These are phyloP conservation scores for Epichloe elymi DNA, from an alignment of 2,329 filamentous ascomycete species.

Conservation along the genomic window DNA sequence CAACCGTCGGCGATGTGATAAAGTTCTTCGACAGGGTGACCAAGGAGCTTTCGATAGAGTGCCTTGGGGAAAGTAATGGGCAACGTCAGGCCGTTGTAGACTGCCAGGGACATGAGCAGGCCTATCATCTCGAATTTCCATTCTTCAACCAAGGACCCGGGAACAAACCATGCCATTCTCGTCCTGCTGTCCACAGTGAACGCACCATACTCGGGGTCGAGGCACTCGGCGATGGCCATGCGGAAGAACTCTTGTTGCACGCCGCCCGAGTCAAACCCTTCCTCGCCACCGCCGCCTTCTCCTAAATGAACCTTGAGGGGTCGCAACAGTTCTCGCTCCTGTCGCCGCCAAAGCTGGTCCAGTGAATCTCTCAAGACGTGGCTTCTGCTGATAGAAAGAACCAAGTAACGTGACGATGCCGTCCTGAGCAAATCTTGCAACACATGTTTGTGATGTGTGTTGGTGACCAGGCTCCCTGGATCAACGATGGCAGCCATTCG, in stretches of 20 bases:
- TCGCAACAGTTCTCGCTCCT: slow-evolving; percentile 67
- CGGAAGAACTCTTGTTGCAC: slow-evolving; percentile 96
- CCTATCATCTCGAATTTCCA: slow-evolving; percentile 90
- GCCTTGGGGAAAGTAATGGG: slow-evolving; percentile 79
- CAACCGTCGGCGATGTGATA: slow-evolving; percentile 77
- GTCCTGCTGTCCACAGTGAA: slow-evolving; percentile 69
- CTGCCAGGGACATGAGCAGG: slow-evolving; percentile 71
- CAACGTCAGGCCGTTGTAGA: slow-evolving; percentile 87
- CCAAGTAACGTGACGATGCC: slow-evolving; percentile 56
- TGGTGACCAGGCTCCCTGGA: slow-evolving; percentile 40
- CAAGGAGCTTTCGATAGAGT: slow-evolving; percentile 70
- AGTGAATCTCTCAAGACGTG: slow-evolving; percentile 61
- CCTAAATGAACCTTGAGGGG: slow-evolving; percentile 83
- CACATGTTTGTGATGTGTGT: slow-evolving; percentile 44
- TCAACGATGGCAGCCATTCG: slow-evolving; percentile 44
- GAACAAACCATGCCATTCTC: slow-evolving; percentile 77
- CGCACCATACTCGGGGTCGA: slow-evolving; percentile 64
- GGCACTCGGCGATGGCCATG: slow-evolving; percentile 63
- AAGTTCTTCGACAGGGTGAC: slow-evolving; percentile 52
- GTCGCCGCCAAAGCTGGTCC: slow-evolving; percentile 78
- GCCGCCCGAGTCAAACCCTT: slow-evolving; percentile 85
- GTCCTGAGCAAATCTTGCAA: slow-evolving; percentile 51
- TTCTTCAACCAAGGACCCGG: slow-evolving; percentile 64
- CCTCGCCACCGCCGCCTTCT: slow-evolving; percentile 68
- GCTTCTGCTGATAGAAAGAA: slow-evolving; percentile 55